Conservation (phyloP, 2,329 filamentous ascomycete species). For the Triangularia verruculosa region DNA sequence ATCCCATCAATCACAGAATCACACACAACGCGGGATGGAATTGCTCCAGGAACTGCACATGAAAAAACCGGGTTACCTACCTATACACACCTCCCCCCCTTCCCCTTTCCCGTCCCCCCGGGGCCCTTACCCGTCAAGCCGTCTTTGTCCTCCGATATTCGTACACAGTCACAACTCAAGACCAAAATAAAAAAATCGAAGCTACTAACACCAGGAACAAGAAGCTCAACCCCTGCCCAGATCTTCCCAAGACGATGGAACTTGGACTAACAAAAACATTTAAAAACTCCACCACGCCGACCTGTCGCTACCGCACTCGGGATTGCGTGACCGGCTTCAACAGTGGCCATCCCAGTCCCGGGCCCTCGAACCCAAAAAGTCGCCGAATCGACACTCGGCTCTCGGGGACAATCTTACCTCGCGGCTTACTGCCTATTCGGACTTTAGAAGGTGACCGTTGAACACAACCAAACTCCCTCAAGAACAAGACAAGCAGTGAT, state of each 20-base stretch:
- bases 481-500: not conserved
- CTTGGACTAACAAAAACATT: not conserved
- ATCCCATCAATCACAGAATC: not conserved
- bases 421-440: too few species aligned
- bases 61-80: not conserved
- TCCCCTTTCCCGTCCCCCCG: not conserved
- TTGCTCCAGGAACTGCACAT: not conserved
- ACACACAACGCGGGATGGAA: not conserved
- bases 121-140: not conserved
- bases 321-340: conserved; percentile 1
- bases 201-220: not conserved
- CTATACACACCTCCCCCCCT: not conserved
- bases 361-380: not conserved
- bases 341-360: not conserved
- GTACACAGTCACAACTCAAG: not conserved
- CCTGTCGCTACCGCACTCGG: not conserved
- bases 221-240: not conserved
- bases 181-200: not conserved
- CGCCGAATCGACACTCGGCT: not conserved
- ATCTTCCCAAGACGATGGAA: not conserved
- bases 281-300: not conserved
- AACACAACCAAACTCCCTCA: not conserved
- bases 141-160: not conserved
- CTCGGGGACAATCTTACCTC: not conserved
- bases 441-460: not conserved